Base-by-base conservation (phyloP, 768 basidiomycete species). In the Calvatia gigantea region DNA sequence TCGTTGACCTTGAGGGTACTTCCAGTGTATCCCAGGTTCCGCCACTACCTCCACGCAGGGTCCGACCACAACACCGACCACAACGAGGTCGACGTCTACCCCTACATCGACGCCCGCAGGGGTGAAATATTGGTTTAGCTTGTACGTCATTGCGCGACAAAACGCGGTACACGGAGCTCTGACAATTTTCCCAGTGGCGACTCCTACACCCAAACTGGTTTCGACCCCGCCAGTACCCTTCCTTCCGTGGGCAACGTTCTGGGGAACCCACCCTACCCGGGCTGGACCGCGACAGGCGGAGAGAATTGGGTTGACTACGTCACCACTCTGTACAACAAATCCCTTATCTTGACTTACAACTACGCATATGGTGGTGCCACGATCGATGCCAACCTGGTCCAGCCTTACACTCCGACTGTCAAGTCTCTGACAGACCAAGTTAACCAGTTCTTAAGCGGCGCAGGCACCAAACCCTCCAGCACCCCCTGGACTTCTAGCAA, bases 351-450 rank as follows among this genome's bases (percentile, higher is more conserved):
- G 61, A 84, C 82, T 0, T 88, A 84, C 66, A 82, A 87, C 69
- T 82, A 81, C 57, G 87, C 86, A 0, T 83, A 79, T 52, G 82
- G 85, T 21, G 86, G 79, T 7, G 86, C 84, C 21, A 86, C 84
- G 27, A 86, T 86, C 57, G 76, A 87, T 60, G 70, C 78, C 5
- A 73, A 61, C 28, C 75, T 87, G 31, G 85, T 87, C 32, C 59
- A 72, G 3, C 83, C 84, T 4, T 83, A 76, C 60, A 56, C 62
- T 33, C 72, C 82, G 0, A 78, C 75, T 0, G 81, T 85, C 12
- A 67, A 81, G 44, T 82, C 76, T 8, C 65, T 85, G 48, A 77
- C 75, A 0, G 82, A 87, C 56, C 85, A 89, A 61, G 82, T 87
- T 15, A 79, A 80, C 54, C 65, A 83, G 55, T 87, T 85, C 67